Conservation (phyloP, 768 basidiomycete genomes). For the Phlebiopsis flavidoalba region DNA sequence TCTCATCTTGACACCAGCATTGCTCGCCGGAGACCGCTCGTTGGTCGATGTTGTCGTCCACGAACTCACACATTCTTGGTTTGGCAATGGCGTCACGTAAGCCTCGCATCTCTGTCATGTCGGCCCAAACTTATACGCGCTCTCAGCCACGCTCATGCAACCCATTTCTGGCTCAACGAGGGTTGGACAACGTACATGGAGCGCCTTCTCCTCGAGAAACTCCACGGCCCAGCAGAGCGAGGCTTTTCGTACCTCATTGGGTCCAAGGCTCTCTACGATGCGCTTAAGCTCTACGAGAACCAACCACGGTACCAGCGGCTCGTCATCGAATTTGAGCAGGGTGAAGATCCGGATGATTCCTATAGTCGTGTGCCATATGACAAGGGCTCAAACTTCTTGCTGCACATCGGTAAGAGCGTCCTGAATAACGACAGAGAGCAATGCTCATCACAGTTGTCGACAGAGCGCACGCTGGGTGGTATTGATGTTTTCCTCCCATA, state of each 20-base stretch:
- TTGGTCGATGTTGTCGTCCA: conserved; percentile 89
- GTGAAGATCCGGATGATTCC: conserved; percentile 76
- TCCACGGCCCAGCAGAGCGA: conserved; percentile 71
- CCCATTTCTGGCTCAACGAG: conserved; percentile 88
- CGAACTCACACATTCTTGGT: conserved; percentile 85
- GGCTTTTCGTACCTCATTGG: conserved; percentile 82
- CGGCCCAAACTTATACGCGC: neutral
- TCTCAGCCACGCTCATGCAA: conserved; percentile 58
- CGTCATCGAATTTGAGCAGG: conserved; percentile 65
- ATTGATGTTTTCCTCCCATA: conserved; percentile 82
- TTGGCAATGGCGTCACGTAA: conserved; percentile 83
- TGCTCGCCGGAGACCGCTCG: conserved; percentile 82
- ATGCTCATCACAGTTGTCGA: neutral
- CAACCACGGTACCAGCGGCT: conserved; percentile 76
- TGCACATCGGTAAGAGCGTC: conserved; percentile 59
- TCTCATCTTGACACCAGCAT: conserved; percentile 35
- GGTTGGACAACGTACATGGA: conserved; percentile 95
- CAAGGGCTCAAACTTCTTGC: conserved; percentile 85
- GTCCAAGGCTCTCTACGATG: conserved; percentile 63
- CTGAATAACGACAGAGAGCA: neutral
- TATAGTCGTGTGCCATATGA: conserved; percentile 77
- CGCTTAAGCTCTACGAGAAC: conserved; percentile 54
- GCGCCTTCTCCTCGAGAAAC: conserved; percentile 65
- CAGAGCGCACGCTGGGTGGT: conserved; percentile 71
- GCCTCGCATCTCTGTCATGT: conserved; percentile 11